Evolutionary conservation across 768 basidiomycete genomes (phyloP), one percentile per base, ranked within the genome.

Genomic region (Gyrodon lividus): DNA sequence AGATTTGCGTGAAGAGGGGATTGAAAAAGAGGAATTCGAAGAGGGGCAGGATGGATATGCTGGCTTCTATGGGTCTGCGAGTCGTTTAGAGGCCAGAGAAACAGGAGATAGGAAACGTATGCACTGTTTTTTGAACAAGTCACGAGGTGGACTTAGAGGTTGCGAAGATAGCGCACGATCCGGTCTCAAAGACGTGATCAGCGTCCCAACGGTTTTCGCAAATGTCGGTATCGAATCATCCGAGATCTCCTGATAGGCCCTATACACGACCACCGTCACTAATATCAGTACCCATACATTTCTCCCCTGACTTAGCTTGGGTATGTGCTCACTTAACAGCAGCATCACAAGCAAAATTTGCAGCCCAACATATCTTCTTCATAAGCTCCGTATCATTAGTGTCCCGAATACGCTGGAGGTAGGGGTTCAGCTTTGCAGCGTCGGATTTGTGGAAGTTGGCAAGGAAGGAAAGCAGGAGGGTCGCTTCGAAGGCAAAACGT

Each of bases 371-470:
- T 26, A 85, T 72, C 60, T 77, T 83, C 20, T 68, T 68, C 77
- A 87, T 78, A 2, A 86, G 59, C 9, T 74, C 76, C 6, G 69
- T 65, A 52, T 87, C 81, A 4, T 66, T 57, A 0, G 73, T 75
- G 26, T 75, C 73, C 31, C 69, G 69, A 24, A 87, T 79, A 22
- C 72, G 70, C 22, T 76, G 76, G 8, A 87, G 71, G 60, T 85
- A 87, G 1, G 80, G 80, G 63, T 89, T 89, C 34, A 86, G 74
- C 55, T 78, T 84, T 9, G 83, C 80, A 9, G 83, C 84, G 59
- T 86, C 85, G 0, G 84, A 84, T 59, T 82, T 85, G 63, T 87
- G 87, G 62, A 82, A 89, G 59, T 86, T 86, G 47, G 81, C 81
- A 2, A 89, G 75, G 30, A 86, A 66, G 10, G 80, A 73, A n/a